These are phyloP conservation scores for Podaxis pistillaris DNA, from an alignment of 768 basidiomycete genomes.

Conservation along the genomic window DNA sequence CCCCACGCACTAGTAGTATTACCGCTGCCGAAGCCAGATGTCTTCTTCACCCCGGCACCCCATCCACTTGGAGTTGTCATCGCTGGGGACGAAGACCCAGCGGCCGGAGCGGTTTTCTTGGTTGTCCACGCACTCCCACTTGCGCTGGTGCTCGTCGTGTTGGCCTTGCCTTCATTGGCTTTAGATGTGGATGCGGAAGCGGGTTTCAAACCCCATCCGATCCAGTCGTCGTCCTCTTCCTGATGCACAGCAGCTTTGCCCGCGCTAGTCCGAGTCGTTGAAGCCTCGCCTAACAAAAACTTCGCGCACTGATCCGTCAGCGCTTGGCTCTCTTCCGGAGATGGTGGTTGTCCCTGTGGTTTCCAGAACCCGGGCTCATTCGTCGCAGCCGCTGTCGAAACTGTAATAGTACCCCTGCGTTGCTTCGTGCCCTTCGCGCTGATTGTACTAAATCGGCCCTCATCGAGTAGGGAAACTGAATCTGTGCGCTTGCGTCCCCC, in stretches of 20 bases:
- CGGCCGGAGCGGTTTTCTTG: conserved; percentile 18
- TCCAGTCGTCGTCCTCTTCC: conserved; percentile 7
- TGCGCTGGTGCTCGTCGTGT: neutral
- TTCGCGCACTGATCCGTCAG: conserved; percentile 9
- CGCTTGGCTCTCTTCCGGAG: conserved; percentile 5
- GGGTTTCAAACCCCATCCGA: conserved; percentile 5
- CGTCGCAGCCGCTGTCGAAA: neutral
- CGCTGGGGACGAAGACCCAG: conserved; percentile 6
- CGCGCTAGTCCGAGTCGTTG: neutral
- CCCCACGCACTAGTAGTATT: neutral
- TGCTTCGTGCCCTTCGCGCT: conserved; percentile 2
- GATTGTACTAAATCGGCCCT: conserved; percentile 6
- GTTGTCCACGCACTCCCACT: conserved; percentile 22
- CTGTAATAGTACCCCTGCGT: conserved; percentile 7
- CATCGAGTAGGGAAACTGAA: conserved; percentile 11
- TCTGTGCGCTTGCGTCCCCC: conserved; percentile 6
- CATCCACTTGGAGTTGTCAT: neutral
- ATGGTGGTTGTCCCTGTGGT: conserved; percentile 7
- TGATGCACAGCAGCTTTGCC: neutral
- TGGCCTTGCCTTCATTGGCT: neutral
- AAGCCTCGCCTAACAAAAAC: neutral
- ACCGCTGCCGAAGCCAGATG: conserved; percentile 3
- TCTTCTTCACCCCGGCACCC: conserved; percentile 9
- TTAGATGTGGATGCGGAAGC: neutral
- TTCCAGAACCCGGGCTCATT: conserved; percentile 4